Evolutionary conservation across 2,329 filamentous ascomycete genomes (phyloP).

Genomic region (Cercospora berteroae): DNA sequence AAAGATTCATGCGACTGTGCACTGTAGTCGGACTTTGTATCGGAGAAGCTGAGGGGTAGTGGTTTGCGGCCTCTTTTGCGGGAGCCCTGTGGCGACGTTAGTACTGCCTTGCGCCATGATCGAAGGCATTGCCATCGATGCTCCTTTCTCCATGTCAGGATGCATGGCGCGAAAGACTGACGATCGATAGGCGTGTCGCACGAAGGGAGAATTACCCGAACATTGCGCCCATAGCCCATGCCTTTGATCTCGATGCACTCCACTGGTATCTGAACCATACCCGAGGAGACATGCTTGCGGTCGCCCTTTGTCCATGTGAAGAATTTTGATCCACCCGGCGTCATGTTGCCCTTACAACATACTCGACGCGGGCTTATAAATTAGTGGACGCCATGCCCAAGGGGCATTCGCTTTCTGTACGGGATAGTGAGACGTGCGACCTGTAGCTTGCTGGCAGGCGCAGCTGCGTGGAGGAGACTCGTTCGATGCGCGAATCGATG

Average conservation of each 20-base stretch:
- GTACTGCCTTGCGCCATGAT: background rate
- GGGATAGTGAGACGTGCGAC: background rate
- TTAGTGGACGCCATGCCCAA: background rate
- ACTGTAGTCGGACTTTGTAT: conserved; percentile 10
- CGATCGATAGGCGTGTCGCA: background rate
- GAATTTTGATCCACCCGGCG: conserved; percentile 34
- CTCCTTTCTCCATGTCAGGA: background rate
- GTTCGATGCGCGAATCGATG: background rate
- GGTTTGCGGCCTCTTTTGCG: conserved; percentile 29
- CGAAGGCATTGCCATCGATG: background rate
- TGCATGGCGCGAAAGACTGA: background rate
- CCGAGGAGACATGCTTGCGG: conserved; percentile 39
- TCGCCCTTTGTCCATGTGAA: conserved; percentile 47
- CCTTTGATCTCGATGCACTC: conserved; percentile 34
- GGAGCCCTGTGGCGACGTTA: conserved; percentile 17
- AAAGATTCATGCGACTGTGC: conserved; percentile 28
- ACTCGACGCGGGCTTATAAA: background rate
- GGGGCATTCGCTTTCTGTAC: background rate
- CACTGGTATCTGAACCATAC: conserved; percentile 40
- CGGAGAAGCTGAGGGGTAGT: conserved; percentile 27
- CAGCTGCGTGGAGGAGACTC: background rate
- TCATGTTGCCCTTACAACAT: background rate
- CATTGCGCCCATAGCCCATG: conserved; percentile 24
- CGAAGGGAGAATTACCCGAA: conserved; percentile 22
- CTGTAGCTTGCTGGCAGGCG: background rate